Evolutionary conservation across 345 rosid species (phyloP).

Genomic region (Lepidium aucheri): DNA sequence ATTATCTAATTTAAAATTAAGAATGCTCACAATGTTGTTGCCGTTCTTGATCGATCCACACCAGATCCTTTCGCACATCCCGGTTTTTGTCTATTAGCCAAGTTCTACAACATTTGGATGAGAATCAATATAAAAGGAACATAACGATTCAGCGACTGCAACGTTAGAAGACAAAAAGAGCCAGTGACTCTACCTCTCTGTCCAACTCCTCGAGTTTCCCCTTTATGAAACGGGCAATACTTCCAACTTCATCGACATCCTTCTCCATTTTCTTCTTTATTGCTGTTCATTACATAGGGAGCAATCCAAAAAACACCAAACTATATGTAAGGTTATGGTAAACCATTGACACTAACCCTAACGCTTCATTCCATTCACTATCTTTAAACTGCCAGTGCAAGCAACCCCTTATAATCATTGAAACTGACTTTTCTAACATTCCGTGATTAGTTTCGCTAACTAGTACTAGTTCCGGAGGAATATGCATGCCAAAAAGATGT

Average conservation of each 20-base stretch:
- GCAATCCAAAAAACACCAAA: conserved; percentile 11
- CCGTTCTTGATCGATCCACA: conserved; percentile 82
- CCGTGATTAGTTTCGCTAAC: not conserved
- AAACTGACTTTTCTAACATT: not conserved
- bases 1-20: not conserved
- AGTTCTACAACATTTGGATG: conserved; percentile 42
- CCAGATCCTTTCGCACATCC: conserved; percentile 89
- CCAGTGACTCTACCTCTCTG: conserved; percentile 46
- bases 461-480: not conserved
- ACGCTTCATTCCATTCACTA: not conserved
- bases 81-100: conserved; percentile 77
- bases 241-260: conserved; percentile 94
- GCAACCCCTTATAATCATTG: not conserved
- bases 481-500: not conserved
- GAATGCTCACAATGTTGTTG: conserved; percentile 57
- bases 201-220: conserved; percentile 68
- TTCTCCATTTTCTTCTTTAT: conserved; percentile 87
- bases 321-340: not conserved
- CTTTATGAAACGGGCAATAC: conserved; percentile 63
- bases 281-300: conserved; percentile 33
- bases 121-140: not conserved
- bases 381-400: not conserved
- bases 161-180: not conserved
- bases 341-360: not conserved
- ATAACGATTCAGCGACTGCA: not conserved